phyloP scores from a whole-genome alignment of 352 stramenopile species.

The Hyphochytrium catenoides region DNA sequence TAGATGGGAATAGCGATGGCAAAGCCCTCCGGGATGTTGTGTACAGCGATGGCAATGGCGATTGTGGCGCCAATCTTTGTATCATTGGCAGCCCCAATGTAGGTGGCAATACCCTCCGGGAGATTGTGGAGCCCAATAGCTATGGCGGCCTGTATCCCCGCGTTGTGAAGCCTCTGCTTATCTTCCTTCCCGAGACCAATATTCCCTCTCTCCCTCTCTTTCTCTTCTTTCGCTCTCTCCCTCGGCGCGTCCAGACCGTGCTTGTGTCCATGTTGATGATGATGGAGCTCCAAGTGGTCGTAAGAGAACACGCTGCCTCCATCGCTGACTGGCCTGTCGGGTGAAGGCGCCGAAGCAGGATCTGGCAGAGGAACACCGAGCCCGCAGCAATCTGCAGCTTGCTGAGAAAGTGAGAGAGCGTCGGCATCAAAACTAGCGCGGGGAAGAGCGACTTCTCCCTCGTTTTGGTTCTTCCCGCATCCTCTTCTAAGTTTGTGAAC shows the following conservation, averaged over 20 bases:
- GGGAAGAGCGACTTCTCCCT: slow-evolving; percentile 6
- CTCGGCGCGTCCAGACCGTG: too few relatives aligned
- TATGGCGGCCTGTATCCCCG: slow-evolving; percentile 71
- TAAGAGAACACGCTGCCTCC: too few relatives aligned
- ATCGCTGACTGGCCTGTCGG: too few relatives aligned
- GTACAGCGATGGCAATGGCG: slow-evolving; percentile 78
- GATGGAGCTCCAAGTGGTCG: too few relatives aligned
- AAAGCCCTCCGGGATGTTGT: slow-evolving; percentile 91
- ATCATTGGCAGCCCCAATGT: slow-evolving; percentile 68
- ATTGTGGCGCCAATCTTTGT: slow-evolving; percentile 66
- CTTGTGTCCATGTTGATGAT: too few relatives aligned
- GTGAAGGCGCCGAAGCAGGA: too few relatives aligned
- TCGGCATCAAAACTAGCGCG: too few relatives aligned
- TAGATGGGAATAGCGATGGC: slow-evolving; percentile 87
- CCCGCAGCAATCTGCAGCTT: too few relatives aligned
- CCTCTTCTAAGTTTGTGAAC: slow-evolving; percentile 7
- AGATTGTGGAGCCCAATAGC: slow-evolving; percentile 85
- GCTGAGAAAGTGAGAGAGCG: too few relatives aligned
- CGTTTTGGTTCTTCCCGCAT: background rate
- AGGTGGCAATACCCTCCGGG: slow-evolving; percentile 81
- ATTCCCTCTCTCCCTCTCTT: slow-evolving; percentile 12
- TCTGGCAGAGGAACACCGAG: too few relatives aligned
- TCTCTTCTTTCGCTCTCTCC: too few relatives aligned
- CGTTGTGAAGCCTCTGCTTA: slow-evolving; percentile 32
- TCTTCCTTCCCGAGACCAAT: slow-evolving; percentile 18